These are phyloP conservation scores for Pseudozyma pruni DNA, from an alignment of 1,284 basidiomycete species.

Conservation along the genomic window DNA sequence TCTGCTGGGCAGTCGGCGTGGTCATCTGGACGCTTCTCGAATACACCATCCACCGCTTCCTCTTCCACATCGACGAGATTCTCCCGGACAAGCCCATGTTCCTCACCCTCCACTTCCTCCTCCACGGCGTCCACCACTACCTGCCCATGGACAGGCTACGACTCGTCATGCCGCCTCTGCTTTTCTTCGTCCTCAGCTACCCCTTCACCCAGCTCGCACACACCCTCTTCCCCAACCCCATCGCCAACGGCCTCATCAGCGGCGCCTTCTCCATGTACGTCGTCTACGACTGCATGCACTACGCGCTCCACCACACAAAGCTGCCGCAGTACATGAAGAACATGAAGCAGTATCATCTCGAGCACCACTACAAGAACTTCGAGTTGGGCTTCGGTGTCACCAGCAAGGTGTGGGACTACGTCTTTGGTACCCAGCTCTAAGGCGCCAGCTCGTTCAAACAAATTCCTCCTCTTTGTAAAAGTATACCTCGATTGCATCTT, in stretches of 20 bases:
- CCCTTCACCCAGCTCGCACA: slow-evolving; percentile 92
- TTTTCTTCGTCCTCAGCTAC: slow-evolving; percentile 82
- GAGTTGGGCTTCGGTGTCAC: slow-evolving; percentile 98
- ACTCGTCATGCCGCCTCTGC: slow-evolving; percentile 93
- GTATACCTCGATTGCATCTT: neutral
- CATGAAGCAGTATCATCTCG: slow-evolving; percentile 97
- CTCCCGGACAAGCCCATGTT: slow-evolving; percentile 85
- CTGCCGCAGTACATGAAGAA: slow-evolving; percentile 87
- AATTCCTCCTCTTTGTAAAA: neutral
- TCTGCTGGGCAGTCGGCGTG: slow-evolving; percentile 81
- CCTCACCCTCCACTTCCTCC: slow-evolving; percentile 88
- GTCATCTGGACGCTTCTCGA: slow-evolving; percentile 95
- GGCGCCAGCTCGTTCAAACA: no score
- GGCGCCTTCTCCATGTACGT: slow-evolving; percentile 92
- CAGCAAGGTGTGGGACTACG: slow-evolving; percentile 92
- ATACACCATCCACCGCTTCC: slow-evolving; percentile 93
- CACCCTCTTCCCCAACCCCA: slow-evolving; percentile 78
- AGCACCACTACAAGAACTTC: slow-evolving; percentile 90
- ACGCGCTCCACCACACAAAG: slow-evolving; percentile 66
- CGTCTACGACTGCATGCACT: slow-evolving; percentile 69
- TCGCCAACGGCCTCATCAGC: slow-evolving; percentile 92
- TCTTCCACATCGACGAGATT: slow-evolving; percentile 94
- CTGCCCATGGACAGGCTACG: slow-evolving; percentile 87
- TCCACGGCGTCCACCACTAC: slow-evolving; percentile 98
- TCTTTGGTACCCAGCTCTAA: slow-evolving; percentile 79